Evolutionary conservation across 805 yeast species (phyloP), one percentile per base, ranked within the genome.

Genomic region (Ogataea methanolica): DNA sequence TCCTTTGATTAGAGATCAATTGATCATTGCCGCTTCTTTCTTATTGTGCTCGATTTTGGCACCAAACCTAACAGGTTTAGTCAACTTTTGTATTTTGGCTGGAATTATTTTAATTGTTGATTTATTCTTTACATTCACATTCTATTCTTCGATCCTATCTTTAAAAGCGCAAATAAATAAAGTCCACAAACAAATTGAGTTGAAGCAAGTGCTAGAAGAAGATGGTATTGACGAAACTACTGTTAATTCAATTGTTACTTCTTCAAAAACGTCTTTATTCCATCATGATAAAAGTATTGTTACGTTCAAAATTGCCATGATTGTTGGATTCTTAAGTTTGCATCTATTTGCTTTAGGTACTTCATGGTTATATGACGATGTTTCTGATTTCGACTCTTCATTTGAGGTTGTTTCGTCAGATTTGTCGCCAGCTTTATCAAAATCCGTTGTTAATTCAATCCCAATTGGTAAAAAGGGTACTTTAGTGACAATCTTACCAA

Each of bases 121-220:
- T 66, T 70, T 85, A 46, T 52, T 88, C 37, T 74, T 88, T 62
- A 80, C 88, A 19, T 79, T 80, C 59, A 88, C 97, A 1, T 90
- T 90, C 65, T 91, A 77, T 65, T 74, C 95, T 14, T 90, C 96
- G 4, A 79, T 88, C 46, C 76, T 92, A 55, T 82, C 96, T 2
- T 75, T 92, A 65, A 92, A 92, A 69, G 82, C 92, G 41, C 97
- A 94, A 67, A 88, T 92, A 65, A 82, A 81, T 63, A 75, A 87
- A 50, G 94, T 94, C 47, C 88, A 91, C 67, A 81, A 88, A 54
- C 85, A 89, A 41, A 82, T 88, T 49, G 79, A 81, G 46, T 78
- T 90, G 62, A 83, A 85, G 62, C 82, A 80, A 52, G 89, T 88
- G 29, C 73, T 92, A 53, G 94, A 91, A 70, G 99, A 92, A 64